Evolutionary conservation across 2,329 filamentous ascomycete genomes (phyloP).

Genomic region (Arthrobotrys sinensis): DNA sequence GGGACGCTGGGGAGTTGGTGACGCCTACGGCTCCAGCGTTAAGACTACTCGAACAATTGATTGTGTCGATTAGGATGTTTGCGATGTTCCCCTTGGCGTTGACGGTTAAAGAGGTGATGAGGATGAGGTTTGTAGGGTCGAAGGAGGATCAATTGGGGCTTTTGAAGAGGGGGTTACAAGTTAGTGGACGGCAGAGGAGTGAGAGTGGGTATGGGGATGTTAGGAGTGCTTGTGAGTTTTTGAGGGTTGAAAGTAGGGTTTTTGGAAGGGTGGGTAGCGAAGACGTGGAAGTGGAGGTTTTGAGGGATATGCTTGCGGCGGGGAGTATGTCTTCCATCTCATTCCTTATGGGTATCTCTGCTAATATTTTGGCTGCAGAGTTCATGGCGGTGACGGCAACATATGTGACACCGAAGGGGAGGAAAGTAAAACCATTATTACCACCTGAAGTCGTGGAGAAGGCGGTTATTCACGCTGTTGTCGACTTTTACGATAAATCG

Average conservation of each 20-base stretch:
- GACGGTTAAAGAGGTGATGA: constrained; percentile 54
- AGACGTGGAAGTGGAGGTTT: constrained; percentile 78
- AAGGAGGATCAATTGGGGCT: constrained; percentile 50
- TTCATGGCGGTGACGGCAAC: constrained; percentile 63
- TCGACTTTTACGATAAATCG: constrained; percentile 78
- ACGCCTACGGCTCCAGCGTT: constrained; percentile 21
- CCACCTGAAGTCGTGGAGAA: constrained; percentile 76
- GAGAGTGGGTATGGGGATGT: constrained; percentile 62
- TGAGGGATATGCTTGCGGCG: constrained; percentile 77
- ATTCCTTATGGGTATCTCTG: neutral
- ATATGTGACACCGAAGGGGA: constrained; percentile 70
- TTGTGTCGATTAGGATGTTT: constrained; percentile 37
- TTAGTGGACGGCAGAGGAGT: constrained; percentile 56
- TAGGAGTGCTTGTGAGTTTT: constrained; percentile 67
- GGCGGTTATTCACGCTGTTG: constrained; percentile 75
- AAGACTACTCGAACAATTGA: constrained; percentile 39
- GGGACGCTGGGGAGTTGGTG: constrained; percentile 38
- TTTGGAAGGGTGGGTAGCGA: constrained; percentile 74
- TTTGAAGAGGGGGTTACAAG: constrained; percentile 31
- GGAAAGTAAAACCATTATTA: constrained; percentile 65
- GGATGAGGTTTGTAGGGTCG: constrained; percentile 51
- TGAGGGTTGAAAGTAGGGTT: constrained; percentile 40
- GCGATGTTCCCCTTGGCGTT: constrained; percentile 41
- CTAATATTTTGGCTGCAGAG: constrained; percentile 55
- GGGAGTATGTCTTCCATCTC: constrained; percentile 70